Evolutionary conservation across 2,329 filamentous ascomycete genomes (phyloP), one percentile per base, ranked within the genome.

Genomic region (Dothistroma pini): DNA sequence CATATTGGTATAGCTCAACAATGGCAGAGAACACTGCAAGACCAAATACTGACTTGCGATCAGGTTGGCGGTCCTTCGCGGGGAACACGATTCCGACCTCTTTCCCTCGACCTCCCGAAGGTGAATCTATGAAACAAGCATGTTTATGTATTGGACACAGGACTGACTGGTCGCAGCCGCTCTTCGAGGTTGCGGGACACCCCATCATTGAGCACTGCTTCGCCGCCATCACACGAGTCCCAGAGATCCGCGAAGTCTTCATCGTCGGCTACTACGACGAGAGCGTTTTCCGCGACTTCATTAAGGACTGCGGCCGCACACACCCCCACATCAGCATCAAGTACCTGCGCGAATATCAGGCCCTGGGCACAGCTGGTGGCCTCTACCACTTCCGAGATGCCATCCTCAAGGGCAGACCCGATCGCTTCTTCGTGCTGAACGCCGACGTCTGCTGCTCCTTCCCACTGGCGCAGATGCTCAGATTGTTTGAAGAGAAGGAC

Each of bases 231-330:
- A 87, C 90, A 68, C 96, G 93, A 76, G 90, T 97, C 63, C 89
- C 91, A 71, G 89, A 90, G 73, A 91, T 99, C 77, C 90, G 92
- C 75, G 95, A 99, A 79, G 93, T 99, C 71, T 93, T 95, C 81
- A 88, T 99, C 73, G 96, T 99, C 74, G 95, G 95, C 74, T 99
- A 99, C 85, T 99, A 97, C 78, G 95, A 99, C 76, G 95, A 97
- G 81, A 85, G 86, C 50, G 91, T 97, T 72, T 97, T 97, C 85
- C 90, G 92, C 73, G 93, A 97, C 79, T 97, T 97, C 80, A 96
- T 97, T 82, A 96, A 96, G 79, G 90, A 96, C 75, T 86, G 92
- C 63, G 83, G 87, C 63, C 86, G 86, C 76, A 89, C 91, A 75
- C 96, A 96, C 80, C 91, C 93, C 57, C 86, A 91, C 74, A 86